phyloP scores from a whole-genome alignment of 768 basidiomycete genomes.

The Guyanaporus albipodus region DNA sequence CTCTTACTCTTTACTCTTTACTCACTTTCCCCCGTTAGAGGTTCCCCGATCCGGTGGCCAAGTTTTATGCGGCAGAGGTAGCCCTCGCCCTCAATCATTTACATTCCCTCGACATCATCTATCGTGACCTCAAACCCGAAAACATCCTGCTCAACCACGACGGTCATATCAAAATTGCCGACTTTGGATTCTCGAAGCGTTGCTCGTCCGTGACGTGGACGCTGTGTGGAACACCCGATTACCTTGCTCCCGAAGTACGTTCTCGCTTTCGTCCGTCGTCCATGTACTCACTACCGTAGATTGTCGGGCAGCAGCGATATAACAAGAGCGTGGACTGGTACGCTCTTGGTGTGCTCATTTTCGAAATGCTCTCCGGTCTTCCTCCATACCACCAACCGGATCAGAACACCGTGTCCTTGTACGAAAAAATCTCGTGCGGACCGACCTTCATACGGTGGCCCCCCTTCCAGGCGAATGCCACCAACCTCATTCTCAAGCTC shows the following conservation, averaged over 20 bases:
- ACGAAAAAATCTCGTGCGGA: conserved; percentile 85
- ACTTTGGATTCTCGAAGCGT: conserved; percentile 93
- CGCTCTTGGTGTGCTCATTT: conserved; percentile 93
- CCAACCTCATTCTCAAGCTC: conserved; percentile 84
- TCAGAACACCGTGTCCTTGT: conserved; percentile 79
- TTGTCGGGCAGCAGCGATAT: conserved; percentile 79
- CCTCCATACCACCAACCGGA: conserved; percentile 93
- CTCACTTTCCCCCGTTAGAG: conserved; percentile 44
- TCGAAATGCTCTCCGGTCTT: conserved; percentile 95
- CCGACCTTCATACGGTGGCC: conserved; percentile 79
- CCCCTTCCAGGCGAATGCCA: conserved; percentile 67
- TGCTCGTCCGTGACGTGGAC: conserved; percentile 91
- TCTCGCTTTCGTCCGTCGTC: conserved; percentile 15
- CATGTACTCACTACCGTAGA: conserved; percentile 37
- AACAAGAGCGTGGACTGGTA: conserved; percentile 99
- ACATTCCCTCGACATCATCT: conserved; percentile 85
- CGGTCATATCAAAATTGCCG: conserved; percentile 95
- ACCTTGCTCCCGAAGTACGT: conserved; percentile 88
- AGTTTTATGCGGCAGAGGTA: conserved; percentile 96
- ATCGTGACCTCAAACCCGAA: conserved; percentile 97
- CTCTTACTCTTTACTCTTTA: conserved; percentile 10
- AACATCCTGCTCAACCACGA: conserved; percentile 92
- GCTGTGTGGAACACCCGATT: conserved; percentile 93
- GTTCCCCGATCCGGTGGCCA: conserved; percentile 95
- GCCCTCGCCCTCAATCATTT: conserved; percentile 89